A percentile compares a stretch with the other conserved stretches of the same genome.
Conservation (phyloP, 495 filamentous ascomycete species). For the Daldinia childiae region DNA sequence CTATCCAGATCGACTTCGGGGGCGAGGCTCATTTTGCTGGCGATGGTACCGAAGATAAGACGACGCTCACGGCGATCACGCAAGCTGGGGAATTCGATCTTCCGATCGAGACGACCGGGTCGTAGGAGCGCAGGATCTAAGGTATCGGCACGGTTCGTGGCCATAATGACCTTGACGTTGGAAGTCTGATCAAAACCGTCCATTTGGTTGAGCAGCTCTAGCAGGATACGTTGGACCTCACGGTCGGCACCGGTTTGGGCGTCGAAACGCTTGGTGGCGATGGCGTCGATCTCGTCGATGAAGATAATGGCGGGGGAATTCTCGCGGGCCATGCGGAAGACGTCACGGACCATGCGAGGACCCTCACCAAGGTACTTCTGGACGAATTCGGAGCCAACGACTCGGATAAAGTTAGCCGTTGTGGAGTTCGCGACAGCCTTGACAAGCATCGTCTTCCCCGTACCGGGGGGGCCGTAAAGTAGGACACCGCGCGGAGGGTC, state of each 20-base stretch:
- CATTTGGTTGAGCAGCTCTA: constrained; percentile 99
- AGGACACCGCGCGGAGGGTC: constrained; percentile 96
- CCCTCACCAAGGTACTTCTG: constrained; percentile 99
- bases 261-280: constrained; percentile 98
- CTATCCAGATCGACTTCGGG: constrained; percentile 97
- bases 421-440: constrained; percentile 98
- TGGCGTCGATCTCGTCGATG: constrained; percentile 99
- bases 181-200: constrained; percentile 98
- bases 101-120: constrained; percentile 93
- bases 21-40: constrained; percentile 93
- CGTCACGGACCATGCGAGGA: constrained; percentile 97
- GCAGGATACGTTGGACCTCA: constrained; percentile 96
- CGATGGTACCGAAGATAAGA: constrained; percentile 95
- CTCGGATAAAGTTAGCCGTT: constrained; percentile 97
- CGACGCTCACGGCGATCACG: constrained; percentile 92
- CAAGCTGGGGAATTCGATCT: constrained; percentile 96
- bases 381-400: constrained; percentile 97
- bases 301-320: constrained; percentile 99
- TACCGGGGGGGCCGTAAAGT: constrained; percentile 95
- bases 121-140: constrained; percentile 93
- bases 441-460: constrained; percentile 98
- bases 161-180: constrained; percentile 99
- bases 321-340: constrained; percentile 98
- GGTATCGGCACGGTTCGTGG: constrained; percentile 97
- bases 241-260: constrained; percentile 97